Base-by-base conservation (phyloP, 2,329 filamentous ascomycete species). In the Helicocarpus griseus region DNA sequence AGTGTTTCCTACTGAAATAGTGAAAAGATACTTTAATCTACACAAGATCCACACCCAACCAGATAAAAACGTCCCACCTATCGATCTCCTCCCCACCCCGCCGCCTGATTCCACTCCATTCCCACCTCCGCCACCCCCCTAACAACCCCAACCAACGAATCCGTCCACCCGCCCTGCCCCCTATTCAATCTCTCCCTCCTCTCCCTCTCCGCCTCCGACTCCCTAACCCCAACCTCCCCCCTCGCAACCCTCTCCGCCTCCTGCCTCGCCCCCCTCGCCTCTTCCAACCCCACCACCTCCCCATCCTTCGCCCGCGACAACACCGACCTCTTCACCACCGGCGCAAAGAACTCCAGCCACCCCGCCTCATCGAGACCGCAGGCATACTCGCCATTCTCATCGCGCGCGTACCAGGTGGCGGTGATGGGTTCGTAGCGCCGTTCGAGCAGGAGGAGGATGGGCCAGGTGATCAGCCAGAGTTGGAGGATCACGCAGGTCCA, bases 101-200 rank as follows among this genome's bases (percentile, higher is more conserved):
- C 53, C 57, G 48, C 59, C 14, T 58, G 59, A 22, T 60, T 57
- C 56, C 68, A 69, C 52, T 65, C 68, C 58, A 66, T 74, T 64
- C 69, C 73, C 62, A 71, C 73, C 19, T 71, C 70, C 80, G 82
- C 85, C 56, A 86, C 85, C 0, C 82, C 82, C 63, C 81, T 85
- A 5, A 81, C 82, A 60, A 85, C 85, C 57, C 79, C 83, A 11
- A 85, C 78, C 48, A 84, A 61, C 49, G 85, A 78, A 71, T 85
- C 82, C 54, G 82, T 75, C 1, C 81, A 62, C 63, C 50, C 54
- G 60, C 33, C 51, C 49, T 36, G 39, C 49, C 19, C 53, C 44
- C 41, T 54, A 54, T 58, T 62, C 62, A 41, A 57, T 58, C 41
- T 58, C 48, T 43, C 58, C 45, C 54, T 51, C 53, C 54, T 53